Percentiles rank a stretch among this genome's conserved stretches.
Evolutionary conservation across 495 filamentous ascomycete genomes (phyloP).

Genomic region (Podospora tetraspora): DNA sequence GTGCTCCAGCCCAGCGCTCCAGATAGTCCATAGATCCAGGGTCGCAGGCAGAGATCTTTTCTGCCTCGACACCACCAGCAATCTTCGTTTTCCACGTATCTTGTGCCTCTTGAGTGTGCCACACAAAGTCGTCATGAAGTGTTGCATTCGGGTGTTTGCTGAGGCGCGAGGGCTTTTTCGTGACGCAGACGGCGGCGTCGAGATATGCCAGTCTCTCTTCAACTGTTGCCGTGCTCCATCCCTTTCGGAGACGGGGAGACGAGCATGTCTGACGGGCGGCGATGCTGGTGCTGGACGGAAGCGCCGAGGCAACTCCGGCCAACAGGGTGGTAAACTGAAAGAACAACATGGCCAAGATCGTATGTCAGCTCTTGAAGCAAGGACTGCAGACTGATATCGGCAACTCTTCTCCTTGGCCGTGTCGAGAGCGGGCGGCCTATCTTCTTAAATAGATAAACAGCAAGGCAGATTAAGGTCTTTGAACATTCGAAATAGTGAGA

Average conservation of each 20-base stretch:
- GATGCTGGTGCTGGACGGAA: slow-evolving; percentile 8
- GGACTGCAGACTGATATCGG: background rate
- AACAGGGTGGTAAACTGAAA: slow-evolving; percentile 1
- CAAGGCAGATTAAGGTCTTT: no score
- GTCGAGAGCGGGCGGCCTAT: background rate
- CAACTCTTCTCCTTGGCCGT: background rate
- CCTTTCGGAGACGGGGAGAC: slow-evolving; percentile 9
- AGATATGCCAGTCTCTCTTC: slow-evolving; percentile 6
- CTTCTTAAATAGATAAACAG: background rate
- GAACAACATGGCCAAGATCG: background rate
- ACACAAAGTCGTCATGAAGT: slow-evolving; percentile 5
- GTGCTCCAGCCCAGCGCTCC: background rate
- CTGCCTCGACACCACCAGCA: no score
- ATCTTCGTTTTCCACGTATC: no score
- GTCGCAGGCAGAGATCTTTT: no score
- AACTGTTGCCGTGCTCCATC: slow-evolving; percentile 1
- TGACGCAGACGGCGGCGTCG: slow-evolving; percentile 7
- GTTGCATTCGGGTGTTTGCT: slow-evolving; percentile 2
- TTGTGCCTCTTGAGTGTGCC: no score
- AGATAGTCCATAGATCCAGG: background rate
- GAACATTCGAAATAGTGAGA: background rate
- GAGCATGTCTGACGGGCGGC: slow-evolving; percentile 5
- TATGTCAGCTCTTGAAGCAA: background rate
- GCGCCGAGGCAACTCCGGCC: background rate
- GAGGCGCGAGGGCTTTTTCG: slow-evolving; percentile 3